Percentiles rank a stretch among this genome's conserved stretches.
Evolutionary conservation across 169 alveolate genomes (phyloP).

Genomic region (Eimeria falciformis): DNA sequence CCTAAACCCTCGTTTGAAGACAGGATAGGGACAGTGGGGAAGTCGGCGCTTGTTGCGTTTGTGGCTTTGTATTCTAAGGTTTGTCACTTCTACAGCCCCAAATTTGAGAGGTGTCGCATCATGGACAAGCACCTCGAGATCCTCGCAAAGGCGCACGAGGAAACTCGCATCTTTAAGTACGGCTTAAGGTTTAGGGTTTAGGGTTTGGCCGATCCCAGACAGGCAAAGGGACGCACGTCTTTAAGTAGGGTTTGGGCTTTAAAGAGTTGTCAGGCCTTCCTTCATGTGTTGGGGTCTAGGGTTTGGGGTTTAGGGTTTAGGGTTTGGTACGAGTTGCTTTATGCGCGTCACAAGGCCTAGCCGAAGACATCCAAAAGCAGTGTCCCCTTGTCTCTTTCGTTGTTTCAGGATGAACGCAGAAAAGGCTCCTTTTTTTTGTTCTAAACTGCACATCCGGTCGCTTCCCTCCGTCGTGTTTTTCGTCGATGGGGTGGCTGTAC

Average conservation of each 20-base stretch:
- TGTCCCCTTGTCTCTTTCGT: not conserved
- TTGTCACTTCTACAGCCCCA: constrained; percentile 89
- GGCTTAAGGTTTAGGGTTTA: constrained; percentile 25
- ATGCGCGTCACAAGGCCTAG: not conserved
- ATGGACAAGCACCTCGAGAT: constrained; percentile 88
- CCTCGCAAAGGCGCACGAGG: constrained; percentile 87
- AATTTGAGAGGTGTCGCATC: constrained; percentile 91
- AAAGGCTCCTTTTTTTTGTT: constrained; percentile 89
- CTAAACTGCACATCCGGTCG: constrained; percentile 86
- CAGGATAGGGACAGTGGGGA: not conserved
- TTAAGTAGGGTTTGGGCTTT: not conserved
- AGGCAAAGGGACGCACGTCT: not conserved
- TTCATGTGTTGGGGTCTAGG: not conserved
- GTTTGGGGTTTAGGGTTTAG: constrained; percentile 20
- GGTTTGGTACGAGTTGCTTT: not conserved
- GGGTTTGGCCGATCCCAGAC: not conserved
- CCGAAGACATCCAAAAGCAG: not conserved
- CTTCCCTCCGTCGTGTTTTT: constrained; percentile 90
- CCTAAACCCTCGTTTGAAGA: constrained; percentile 19
- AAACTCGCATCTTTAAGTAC: constrained; percentile 85
- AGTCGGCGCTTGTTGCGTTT: not conserved
- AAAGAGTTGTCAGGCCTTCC: not conserved
- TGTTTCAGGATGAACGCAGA: constrained; percentile 86
- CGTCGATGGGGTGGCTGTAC: constrained; percentile 89
- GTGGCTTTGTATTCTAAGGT: constrained; percentile 67